These are phyloP conservation scores for Coprinopsis sp. DNA, from an alignment of 768 basidiomycete species.

Conservation along the genomic window DNA sequence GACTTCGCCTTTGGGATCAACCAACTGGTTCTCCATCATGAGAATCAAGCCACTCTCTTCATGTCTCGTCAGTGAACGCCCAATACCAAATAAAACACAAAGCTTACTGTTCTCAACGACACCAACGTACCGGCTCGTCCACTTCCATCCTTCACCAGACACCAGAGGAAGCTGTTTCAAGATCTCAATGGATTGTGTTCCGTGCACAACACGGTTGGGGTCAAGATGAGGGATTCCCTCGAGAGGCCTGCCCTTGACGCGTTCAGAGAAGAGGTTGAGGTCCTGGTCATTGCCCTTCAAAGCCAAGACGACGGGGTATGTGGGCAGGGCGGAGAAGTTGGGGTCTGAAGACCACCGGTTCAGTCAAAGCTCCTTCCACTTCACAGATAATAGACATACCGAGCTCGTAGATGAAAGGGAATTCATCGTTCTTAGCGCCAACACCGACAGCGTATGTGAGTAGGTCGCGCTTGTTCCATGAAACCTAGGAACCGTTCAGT, in stretches of 20 bases:
- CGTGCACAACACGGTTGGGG: slow-evolving; percentile 73
- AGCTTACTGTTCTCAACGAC: slow-evolving; percentile 70
- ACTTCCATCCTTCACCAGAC: slow-evolving; percentile 77
- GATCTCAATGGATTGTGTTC: slow-evolving; percentile 73
- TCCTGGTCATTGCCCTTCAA: slow-evolving; percentile 70
- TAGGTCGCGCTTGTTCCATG: slow-evolving; percentile 83
- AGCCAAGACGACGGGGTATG: slow-evolving; percentile 75
- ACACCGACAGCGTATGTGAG: slow-evolving; percentile 76
- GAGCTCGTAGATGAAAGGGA: slow-evolving; percentile 64
- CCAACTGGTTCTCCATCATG: slow-evolving; percentile 56
- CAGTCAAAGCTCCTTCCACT: neutral
- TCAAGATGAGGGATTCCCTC: slow-evolving; percentile 71
- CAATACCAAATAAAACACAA: neutral
- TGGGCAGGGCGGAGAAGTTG: slow-evolving; percentile 73
- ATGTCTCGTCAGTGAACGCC: slow-evolving; percentile 4
- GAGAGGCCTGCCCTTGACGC: slow-evolving; percentile 38
- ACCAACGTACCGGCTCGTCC: slow-evolving; percentile 59
- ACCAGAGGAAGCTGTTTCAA: slow-evolving; percentile 72
- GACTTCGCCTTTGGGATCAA: slow-evolving; percentile 54
- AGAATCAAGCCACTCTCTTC: slow-evolving; percentile 73
- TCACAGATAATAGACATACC: slow-evolving; percentile 29
- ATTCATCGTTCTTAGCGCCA: slow-evolving; percentile 74
- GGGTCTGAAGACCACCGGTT: slow-evolving; percentile 16
- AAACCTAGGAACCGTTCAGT: slow-evolving; percentile 42
- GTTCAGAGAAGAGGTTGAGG: slow-evolving; percentile 61